These are phyloP conservation scores for Colletotrichum eleusines DNA, from an alignment of 2,329 filamentous ascomycete genomes.

Conservation along the genomic window DNA sequence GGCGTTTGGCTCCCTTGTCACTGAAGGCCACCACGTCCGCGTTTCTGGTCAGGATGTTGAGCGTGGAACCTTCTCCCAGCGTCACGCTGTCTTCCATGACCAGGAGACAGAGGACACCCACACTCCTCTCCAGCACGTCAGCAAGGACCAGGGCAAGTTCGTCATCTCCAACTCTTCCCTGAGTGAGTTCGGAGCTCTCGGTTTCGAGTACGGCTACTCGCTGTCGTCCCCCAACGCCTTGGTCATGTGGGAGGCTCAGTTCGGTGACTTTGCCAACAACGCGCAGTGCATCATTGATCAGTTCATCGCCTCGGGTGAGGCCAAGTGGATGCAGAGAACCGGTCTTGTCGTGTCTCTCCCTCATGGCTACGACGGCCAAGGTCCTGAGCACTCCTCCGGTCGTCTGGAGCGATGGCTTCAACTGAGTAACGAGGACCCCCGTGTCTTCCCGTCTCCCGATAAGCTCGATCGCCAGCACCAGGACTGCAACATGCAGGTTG, in stretches of 20 bases:
- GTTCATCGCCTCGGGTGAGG: slow-evolving; percentile 96
- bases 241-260: slow-evolving; percentile 99
- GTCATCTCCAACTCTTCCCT: slow-evolving; percentile 96
- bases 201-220: slow-evolving; percentile 99
- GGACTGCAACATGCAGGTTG: slow-evolving; percentile 99
- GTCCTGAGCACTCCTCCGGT: slow-evolving; percentile 97
- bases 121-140: slow-evolving; percentile 90
- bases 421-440: slow-evolving; percentile 96
- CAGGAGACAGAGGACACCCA: slow-evolving; percentile 94
- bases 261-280: slow-evolving; percentile 99
- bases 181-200: slow-evolving; percentile 78
- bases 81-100: slow-evolving; percentile 96
- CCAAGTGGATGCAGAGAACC: slow-evolving; percentile 98
- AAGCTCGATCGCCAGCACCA: slow-evolving; percentile 98
- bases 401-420: slow-evolving; percentile 98
- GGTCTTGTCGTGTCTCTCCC: slow-evolving; percentile 96
- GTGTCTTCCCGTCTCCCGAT: slow-evolving; percentile 87
- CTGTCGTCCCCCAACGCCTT: slow-evolving; percentile 95
- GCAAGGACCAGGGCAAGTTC: slow-evolving; percentile 93
- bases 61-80: slow-evolving; percentile 98
- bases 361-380: slow-evolving; percentile 98
- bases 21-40: slow-evolving; percentile 95
- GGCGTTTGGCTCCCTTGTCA: slow-evolving; percentile 90
- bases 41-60: slow-evolving; percentile 99
- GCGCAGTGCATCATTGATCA: slow-evolving; percentile 99